phyloP scores from a whole-genome alignment of 495 filamentous ascomycete species.

The Darksidea phi region DNA sequence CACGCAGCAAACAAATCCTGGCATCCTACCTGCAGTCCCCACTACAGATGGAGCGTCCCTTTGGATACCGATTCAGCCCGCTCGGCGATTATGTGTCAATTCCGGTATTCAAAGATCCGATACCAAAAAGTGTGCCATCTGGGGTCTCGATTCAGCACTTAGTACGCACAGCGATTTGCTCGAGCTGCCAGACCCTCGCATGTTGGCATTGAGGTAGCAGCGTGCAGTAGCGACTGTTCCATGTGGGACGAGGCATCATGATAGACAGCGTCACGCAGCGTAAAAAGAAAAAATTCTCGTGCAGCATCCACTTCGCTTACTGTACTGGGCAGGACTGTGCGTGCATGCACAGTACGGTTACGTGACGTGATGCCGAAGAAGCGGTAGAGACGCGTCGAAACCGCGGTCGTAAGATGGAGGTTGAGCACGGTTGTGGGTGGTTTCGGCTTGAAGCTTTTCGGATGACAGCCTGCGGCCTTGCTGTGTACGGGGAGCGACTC shows the following conservation, averaged over 20 bases:
- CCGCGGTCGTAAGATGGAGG: conserved; percentile 9
- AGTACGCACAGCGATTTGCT: not conserved
- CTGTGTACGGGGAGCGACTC: too few relatives aligned
- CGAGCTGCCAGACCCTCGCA: not conserved
- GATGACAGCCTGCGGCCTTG: not conserved
- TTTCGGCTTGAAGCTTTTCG: conserved; percentile 12
- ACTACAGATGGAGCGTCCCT: not conserved
- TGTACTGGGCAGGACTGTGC: not conserved
- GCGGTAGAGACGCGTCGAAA: conserved; percentile 30
- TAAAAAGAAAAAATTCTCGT: conserved; percentile 17
- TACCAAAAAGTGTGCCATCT: too few relatives aligned
- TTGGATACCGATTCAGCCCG: conserved; percentile 18
- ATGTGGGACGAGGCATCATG: not conserved
- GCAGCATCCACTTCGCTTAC: conserved; percentile 24
- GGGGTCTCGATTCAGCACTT: too few relatives aligned
- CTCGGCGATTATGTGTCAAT: conserved; percentile 1
- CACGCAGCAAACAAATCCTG: conserved; percentile 31
- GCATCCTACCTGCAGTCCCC: conserved; percentile 9
- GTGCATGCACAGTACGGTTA: not conserved
- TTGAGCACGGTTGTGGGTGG: conserved; percentile 2
- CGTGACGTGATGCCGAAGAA: conserved; percentile 1
- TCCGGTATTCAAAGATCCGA: not conserved
- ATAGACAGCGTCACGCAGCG: conserved; percentile 15
- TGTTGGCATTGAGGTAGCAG: too few relatives aligned
- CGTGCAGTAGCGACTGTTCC: not conserved